These are phyloP conservation scores for Ochromonas danica DNA, from an alignment of 108 stramenopile genomes.

Conservation along the genomic window DNA sequence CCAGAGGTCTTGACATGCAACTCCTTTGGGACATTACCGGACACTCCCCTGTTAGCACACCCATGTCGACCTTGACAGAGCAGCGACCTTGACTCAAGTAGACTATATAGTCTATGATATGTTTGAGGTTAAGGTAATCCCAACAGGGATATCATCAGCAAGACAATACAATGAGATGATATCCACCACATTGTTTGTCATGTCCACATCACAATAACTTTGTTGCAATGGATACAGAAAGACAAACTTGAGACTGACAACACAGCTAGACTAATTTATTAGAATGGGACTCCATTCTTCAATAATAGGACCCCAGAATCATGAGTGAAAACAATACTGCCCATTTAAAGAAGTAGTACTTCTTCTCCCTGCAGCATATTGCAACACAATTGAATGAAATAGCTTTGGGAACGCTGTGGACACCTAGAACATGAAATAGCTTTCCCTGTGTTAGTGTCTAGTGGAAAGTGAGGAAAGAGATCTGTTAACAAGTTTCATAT, in stretches of 20 bases:
- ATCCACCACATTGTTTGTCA: constrained; percentile 15
- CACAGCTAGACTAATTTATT: constrained; percentile 17
- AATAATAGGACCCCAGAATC: constrained; percentile 15
- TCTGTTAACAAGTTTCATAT: no score
- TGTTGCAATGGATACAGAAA: constrained; percentile 16
- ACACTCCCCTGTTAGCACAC: constrained; percentile 13
- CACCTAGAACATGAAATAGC: no score
- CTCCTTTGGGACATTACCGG: constrained; percentile 13
- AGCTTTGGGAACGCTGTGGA: no score
- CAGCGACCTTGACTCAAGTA: constrained; percentile 14
- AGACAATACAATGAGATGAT: constrained; percentile 17
- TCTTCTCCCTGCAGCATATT: constrained; percentile 15
- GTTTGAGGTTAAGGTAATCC: constrained; percentile 15
- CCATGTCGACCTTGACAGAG: constrained; percentile 13
- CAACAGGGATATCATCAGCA: constrained; percentile 15
- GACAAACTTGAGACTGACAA: constrained; percentile 15
- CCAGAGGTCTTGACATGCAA: constrained; percentile 14
- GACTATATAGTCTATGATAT: constrained; percentile 17
- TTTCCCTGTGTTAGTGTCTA: constrained; percentile 15
- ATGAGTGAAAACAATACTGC: constrained; percentile 16
- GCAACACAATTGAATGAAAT: constrained; percentile 16
- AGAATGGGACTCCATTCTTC: constrained; percentile 15
- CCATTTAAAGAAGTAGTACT: constrained; percentile 17
- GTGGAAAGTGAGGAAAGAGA: constrained; percentile 5
- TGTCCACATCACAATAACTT: constrained; percentile 16